phyloP scores from a whole-genome alignment of 73 alveolate species.

The Stentor coeruleus region DNA sequence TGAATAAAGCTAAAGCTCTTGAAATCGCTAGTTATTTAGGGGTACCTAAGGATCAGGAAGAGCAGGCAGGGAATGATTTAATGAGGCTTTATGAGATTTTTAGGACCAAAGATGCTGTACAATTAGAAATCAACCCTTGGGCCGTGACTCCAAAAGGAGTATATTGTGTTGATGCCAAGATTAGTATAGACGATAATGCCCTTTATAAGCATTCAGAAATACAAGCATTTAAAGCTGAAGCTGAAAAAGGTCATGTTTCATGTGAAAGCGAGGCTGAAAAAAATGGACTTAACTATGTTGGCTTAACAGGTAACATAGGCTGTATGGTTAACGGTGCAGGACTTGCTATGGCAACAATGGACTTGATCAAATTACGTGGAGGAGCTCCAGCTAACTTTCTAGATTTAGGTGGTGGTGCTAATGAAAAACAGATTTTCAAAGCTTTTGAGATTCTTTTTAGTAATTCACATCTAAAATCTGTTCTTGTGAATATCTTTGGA shows the following conservation, averaged over 20 bases:
- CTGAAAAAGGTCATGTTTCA: slow-evolving; percentile 50
- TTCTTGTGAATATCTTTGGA: slow-evolving; percentile 91
- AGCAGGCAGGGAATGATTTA: slow-evolving; percentile 43
- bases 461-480: slow-evolving; percentile 79
- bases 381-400: slow-evolving; percentile 97
- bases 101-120: slow-evolving; percentile 59
- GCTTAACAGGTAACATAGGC: slow-evolving; percentile 84
- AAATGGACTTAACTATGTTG: slow-evolving; percentile 75
- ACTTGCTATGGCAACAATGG: slow-evolving; percentile 99
- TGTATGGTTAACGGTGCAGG: slow-evolving; percentile 99
- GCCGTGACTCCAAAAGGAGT: slow-evolving; percentile 66
- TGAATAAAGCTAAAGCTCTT: slow-evolving; percentile 53
- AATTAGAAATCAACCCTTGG: slow-evolving; percentile 84
- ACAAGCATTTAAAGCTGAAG: slow-evolving; percentile 55
- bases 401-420: slow-evolving; percentile 94
- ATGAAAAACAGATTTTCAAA: slow-evolving; percentile 45
- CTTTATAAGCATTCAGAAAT: slow-evolving; percentile 61
- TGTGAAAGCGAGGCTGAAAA: slow-evolving; percentile 65
- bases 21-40: slow-evolving; percentile 35
- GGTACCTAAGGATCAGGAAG: slow-evolving; percentile 30
- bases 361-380: slow-evolving; percentile 70
- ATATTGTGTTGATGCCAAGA: slow-evolving; percentile 76
- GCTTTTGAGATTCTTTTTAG: slow-evolving; percentile 66
- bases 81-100: slow-evolving; percentile 58
- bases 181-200: slow-evolving; percentile 74